Base-by-base conservation (phyloP, 2,329 filamentous ascomycete genomes). In the Onygenales sp. region DNA sequence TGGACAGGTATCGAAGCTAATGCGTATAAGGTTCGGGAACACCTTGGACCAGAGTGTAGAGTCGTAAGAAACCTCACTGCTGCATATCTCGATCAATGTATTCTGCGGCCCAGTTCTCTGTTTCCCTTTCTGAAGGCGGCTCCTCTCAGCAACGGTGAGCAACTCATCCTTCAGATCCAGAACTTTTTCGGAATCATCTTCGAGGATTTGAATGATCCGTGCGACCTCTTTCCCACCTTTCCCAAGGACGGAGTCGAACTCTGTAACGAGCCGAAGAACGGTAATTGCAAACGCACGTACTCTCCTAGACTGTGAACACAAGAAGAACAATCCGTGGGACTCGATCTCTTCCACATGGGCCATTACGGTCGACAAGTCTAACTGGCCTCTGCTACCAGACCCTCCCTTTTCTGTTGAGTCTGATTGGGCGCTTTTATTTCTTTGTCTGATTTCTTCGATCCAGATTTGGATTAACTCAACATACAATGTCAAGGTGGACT, bases 31-130 rank as follows among this genome's bases (percentile, higher is more conserved):
- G 63, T 96, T 97, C 3, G 93, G 94, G 63, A 98, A 98, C 14
- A 97, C 86, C 65, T 97, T 98, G 72, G 93, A 94, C 93, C 93
- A 98, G 10, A 98, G 74, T 0, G 91, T 95, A 2, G 89, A 86
- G 66, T 98, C 93, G 63, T 97, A 96, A 0, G 90, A 89, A 31
- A 93, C 84, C 61, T 97, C 93, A 70, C 93, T 97, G 61, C 89
- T 92, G 70, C 93, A 97, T 27, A 98, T 80, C 66, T 97, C 92
- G 36, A 97, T 87, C 14, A 98, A 75, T 2, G 89, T 92, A 58
- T 89, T 91, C 62, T 91, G 85, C 45, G 85, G 84, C 61, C 89
- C 89, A 64, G 84, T 88, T 65, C 86, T 89, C 60, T 90, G 85
- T 69, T 95, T 85, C 7, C 92, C 92, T 57, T 93, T 85, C 64